Conservation (phyloP, 352 stramenopile genomes). For the Blastocystis sp. region DNA sequence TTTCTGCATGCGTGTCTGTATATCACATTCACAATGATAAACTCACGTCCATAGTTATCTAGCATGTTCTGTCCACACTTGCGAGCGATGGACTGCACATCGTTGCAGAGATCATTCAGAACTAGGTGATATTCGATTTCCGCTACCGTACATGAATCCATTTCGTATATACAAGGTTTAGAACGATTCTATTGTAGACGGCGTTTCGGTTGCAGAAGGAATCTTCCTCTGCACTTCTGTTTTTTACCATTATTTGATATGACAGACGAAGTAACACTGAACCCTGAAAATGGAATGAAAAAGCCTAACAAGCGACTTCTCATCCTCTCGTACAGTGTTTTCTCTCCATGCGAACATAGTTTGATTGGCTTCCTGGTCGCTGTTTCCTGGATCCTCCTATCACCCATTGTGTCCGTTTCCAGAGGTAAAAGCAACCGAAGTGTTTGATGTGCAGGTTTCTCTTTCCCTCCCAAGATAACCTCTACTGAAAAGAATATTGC, state of each 20-base stretch:
- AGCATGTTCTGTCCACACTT: slow-evolving; percentile 51
- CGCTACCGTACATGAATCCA: neutral
- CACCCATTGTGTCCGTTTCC: slow-evolving; percentile 4
- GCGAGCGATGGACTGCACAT: slow-evolving; percentile 42
- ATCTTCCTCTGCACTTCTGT: neutral
- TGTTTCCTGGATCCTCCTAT: neutral
- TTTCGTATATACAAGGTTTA: neutral
- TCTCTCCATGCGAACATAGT: neutral
- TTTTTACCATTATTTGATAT: neutral
- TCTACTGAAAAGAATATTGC: slow-evolving; percentile 26
- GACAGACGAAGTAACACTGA: neutral
- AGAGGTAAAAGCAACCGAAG: neutral
- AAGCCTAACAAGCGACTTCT: slow-evolving; percentile 11
- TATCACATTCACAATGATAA: neutral
- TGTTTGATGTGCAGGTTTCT: neutral
- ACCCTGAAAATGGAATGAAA: neutral
- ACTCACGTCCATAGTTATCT: slow-evolving; percentile 12
- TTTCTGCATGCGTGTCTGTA: slow-evolving; percentile 58
- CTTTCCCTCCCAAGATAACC: neutral
- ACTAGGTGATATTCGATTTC: neutral
- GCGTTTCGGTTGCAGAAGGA: neutral
- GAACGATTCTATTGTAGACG: neutral
- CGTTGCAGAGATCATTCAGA: slow-evolving; percentile 48
- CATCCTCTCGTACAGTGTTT: neutral
- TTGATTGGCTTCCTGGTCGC: neutral